These are phyloP conservation scores for Xanthoparmelia taractica DNA, from an alignment of 495 filamentous ascomycete species.

Conservation along the genomic window DNA sequence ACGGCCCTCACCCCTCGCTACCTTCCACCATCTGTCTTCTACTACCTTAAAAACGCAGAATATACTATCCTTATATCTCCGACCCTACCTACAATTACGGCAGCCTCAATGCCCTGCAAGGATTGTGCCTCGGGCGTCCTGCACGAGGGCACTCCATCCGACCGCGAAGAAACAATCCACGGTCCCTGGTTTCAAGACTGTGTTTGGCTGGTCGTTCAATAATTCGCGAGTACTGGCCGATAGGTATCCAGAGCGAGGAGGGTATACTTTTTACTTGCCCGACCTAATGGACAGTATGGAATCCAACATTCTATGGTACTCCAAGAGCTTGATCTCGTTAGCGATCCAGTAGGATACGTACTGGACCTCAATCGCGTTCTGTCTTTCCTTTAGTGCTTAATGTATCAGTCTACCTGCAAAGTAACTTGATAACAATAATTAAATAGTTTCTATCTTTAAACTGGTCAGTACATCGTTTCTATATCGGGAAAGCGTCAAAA, in stretches of 20 bases:
- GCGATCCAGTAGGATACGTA: not conserved
- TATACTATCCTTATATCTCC: not conserved
- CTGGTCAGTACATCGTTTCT: not conserved
- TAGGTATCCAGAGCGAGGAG: conserved; percentile 41
- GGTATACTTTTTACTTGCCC: conserved; percentile 46
- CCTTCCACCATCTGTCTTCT: not conserved
- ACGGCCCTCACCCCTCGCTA: not conserved
- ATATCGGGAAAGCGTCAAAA: not conserved
- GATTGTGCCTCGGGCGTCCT: conserved; percentile 32
- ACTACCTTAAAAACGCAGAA: not conserved
- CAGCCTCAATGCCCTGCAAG: conserved; percentile 29
- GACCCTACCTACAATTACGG: not conserved
- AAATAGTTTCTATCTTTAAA: too few species aligned
- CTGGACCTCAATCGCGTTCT: not conserved
- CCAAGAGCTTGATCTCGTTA: not conserved
- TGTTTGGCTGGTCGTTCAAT: conserved; percentile 50
- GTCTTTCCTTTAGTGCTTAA: too few species aligned
- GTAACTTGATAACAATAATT: too few species aligned
- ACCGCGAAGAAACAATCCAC: conserved; percentile 35
- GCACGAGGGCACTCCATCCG: conserved; percentile 30
- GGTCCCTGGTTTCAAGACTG: conserved; percentile 42
- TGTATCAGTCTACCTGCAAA: too few species aligned
- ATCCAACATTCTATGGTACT: not conserved
- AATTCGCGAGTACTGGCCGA: conserved; percentile 50
- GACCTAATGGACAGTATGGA: conserved; percentile 53